Conservation (phyloP, 2,329 filamentous ascomycete species). For the Parascedosporium putredinis region DNA sequence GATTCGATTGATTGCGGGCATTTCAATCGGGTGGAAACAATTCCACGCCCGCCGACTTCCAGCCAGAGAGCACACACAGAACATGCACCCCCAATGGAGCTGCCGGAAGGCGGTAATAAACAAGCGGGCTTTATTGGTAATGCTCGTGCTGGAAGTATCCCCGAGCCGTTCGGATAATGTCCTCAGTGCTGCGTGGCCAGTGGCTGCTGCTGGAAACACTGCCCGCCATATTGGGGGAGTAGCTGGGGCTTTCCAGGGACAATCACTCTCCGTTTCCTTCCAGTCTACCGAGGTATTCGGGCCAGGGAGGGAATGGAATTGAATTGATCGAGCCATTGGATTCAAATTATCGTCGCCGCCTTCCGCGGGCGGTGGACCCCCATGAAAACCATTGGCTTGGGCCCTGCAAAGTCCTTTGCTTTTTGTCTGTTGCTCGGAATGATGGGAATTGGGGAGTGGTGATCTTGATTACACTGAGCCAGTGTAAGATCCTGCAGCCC, state of each 20-base stretch:
- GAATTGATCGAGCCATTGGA: not conserved
- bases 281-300: no score
- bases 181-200: not conserved
- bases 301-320: no score
- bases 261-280: not conserved
- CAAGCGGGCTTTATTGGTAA: not conserved
- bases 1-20: not conserved
- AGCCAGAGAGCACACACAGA: no score
- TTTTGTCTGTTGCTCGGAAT: no score
- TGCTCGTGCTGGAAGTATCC: not conserved
- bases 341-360: no score
- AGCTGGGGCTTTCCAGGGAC: no score
- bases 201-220: no score
- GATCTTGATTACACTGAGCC: no score
- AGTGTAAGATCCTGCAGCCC: not conserved
- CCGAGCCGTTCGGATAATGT: slow-evolving; percentile 4
- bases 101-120: not conserved
- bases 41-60: not conserved
- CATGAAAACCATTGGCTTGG: no score
- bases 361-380: no score
- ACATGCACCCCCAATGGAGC: slow-evolving; percentile 4
- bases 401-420: no score
- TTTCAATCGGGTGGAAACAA: not conserved
- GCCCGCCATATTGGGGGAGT: not conserved
- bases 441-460: no score